Evolutionary conservation across 139 green algal species (phyloP).

Genomic region (Microglena sp.): DNA sequence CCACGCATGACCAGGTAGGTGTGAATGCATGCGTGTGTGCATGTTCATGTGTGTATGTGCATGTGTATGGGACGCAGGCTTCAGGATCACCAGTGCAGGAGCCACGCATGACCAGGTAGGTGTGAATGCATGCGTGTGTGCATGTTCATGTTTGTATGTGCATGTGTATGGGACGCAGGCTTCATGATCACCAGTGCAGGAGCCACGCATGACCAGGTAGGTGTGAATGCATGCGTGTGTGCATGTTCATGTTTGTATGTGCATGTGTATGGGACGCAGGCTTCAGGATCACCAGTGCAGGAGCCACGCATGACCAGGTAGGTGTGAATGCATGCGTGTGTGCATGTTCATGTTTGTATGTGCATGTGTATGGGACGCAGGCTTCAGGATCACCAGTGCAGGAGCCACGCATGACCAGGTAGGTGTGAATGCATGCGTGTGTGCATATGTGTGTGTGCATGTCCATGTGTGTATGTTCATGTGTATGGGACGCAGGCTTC

Average conservation of each 20-base stretch:
- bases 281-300: not conserved
- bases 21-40: no score
- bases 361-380: not conserved
- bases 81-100: no score
- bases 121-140: not conserved
- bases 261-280: not conserved
- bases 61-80: no score
- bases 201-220: slow-evolving; percentile 78
- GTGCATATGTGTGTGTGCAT: no score
- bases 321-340: not conserved
- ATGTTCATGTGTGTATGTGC: not conserved
- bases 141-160: not conserved
- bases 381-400: not conserved
- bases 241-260: not conserved
- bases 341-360: not conserved
- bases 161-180: slow-evolving; percentile 73
- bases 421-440: not conserved
- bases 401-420: not conserved
- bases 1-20: slow-evolving; percentile 78
- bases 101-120: not conserved
- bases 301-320: not conserved
- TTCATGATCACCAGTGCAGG: slow-evolving; percentile 90
- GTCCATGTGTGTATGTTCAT: not conserved
- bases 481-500: slow-evolving; percentile 82
- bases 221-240: not conserved